phyloP scores from a whole-genome alignment of 192 early-diverging fungal genomes.

The Lunasporangiospora selenospora region DNA sequence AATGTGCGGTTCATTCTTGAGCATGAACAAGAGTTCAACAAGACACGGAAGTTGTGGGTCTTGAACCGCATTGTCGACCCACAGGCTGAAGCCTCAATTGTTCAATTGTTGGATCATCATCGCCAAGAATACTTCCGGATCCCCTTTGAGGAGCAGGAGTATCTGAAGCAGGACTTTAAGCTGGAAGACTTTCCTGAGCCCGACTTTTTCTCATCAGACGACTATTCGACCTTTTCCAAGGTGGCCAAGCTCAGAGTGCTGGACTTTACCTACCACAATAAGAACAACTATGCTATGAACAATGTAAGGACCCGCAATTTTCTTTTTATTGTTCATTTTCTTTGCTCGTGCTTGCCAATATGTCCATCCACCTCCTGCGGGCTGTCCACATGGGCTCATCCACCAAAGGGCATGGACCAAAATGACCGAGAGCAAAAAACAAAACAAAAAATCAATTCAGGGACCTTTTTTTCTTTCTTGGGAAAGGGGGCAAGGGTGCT shows the following conservation, averaged over 20 bases:
- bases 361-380: no score
- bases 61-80: conserved; percentile 67
- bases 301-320: conserved; percentile 54
- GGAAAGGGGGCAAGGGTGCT: no score
- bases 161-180: conserved; percentile 60
- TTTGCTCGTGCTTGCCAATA: conserved; percentile 6
- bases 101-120: conserved; percentile 56
- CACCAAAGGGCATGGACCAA: no score
- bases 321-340: conserved; percentile 16
- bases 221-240: conserved; percentile 62
- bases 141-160: conserved; percentile 61
- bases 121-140: conserved; percentile 61
- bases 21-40: conserved; percentile 61
- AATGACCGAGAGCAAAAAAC: no score
- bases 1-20: conserved; percentile 67
- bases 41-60: conserved; percentile 64
- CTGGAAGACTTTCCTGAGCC: conserved; percentile 68
- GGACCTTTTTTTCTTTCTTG: conserved; percentile 8
- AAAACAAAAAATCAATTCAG: no score
- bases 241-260: conserved; percentile 63
- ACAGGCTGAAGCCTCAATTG: conserved; percentile 60
- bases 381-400: no score
- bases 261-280: conserved; percentile 69
- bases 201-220: conserved; percentile 68
- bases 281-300: conserved; percentile 73